These are phyloP conservation scores for Nymphaea thermarum DNA, from an alignment of 164 flowering plant species.

Conservation along the genomic window DNA sequence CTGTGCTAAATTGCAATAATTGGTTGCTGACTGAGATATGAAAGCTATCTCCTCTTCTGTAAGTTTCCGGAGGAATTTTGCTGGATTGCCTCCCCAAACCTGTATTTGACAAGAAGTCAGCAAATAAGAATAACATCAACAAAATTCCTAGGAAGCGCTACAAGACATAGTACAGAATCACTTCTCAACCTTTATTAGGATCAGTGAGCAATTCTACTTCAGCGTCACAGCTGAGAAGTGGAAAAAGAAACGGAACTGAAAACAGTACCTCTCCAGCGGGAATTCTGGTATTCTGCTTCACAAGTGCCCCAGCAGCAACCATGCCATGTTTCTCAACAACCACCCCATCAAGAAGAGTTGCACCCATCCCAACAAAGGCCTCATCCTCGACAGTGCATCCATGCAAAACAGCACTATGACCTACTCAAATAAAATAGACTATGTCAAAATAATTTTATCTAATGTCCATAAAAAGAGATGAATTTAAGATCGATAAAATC, in stretches of 20 bases:
- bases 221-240: no score
- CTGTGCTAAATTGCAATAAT: slow-evolving; percentile 74
- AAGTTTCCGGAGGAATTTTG: slow-evolving; percentile 86
- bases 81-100: slow-evolving; percentile 99
- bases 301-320: slow-evolving; percentile 98
- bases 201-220: no score
- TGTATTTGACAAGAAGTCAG: slow-evolving; percentile 10
- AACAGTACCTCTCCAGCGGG: slow-evolving; percentile 67
- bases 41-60: slow-evolving; percentile 81
- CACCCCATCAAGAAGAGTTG: slow-evolving; percentile 81
- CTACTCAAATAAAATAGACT: slow-evolving; percentile 15
- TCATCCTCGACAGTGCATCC: slow-evolving; percentile 94
- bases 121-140: not conserved
- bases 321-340: slow-evolving; percentile 81
- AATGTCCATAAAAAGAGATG: no score
- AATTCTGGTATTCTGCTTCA: slow-evolving; percentile 78
- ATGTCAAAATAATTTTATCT: not conserved
- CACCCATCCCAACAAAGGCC: slow-evolving; percentile 93
- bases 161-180: not conserved
- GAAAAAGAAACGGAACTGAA: not conserved
- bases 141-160: not conserved
- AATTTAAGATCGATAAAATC: no score
- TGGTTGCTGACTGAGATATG: slow-evolving; percentile 76
- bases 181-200: no score
- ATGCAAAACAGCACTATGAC: slow-evolving; percentile 90